Base-by-base conservation (phyloP, 2,329 filamentous ascomycete genomes). In the Neofusicoccum ribis region DNA sequence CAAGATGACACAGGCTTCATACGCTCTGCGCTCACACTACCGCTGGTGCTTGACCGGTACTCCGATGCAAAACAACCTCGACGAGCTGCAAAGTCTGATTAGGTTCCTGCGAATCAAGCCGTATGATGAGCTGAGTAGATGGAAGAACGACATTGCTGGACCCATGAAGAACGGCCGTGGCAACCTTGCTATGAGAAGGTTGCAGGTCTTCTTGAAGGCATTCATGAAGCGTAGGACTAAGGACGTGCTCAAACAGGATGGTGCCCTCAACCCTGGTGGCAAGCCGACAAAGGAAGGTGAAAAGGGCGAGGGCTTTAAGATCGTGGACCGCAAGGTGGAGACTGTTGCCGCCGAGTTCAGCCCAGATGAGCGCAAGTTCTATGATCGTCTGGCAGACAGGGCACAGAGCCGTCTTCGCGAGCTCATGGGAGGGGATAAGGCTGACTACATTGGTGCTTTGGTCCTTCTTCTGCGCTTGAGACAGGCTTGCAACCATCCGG, bases 161-260 rank as follows among this genome's bases (percentile, higher is more conserved):
- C 95, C 95, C 0, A 87, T 99, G 85, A 96, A 94, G 80, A 92
- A 91, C 67, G 93, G 93, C 7, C 90, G 91, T 67, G 95, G 94
- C 11, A 91, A 93, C 63, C 85, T 98, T 65, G 94, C 95, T 15
- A 96, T 99, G 75, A 86, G 89, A 59, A 87, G 95, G 50, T 82
- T 99, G 37, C 93, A 97, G 70, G 88, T 90, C 65, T 88, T 96
- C 67, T 82, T 99, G 3, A 90, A 91, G 63, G 94, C 93, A 64
- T 97, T 97, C 80, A 99, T 99, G 95, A 97, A 98, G 81, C 89
- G 95, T n/a, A 88, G 95, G 47, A 98, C 93, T 8, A 99, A 99
- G 78, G 93, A 97, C 23, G 92, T 99, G n/a, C 81, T 99, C 67
- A 97, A 95, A 78, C 85, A 92, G 70, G 92, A 92, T 11, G 91